phyloP scores from a whole-genome alignment of 2,329 filamentous ascomycete genomes.

The Aspergillus sp. region DNA sequence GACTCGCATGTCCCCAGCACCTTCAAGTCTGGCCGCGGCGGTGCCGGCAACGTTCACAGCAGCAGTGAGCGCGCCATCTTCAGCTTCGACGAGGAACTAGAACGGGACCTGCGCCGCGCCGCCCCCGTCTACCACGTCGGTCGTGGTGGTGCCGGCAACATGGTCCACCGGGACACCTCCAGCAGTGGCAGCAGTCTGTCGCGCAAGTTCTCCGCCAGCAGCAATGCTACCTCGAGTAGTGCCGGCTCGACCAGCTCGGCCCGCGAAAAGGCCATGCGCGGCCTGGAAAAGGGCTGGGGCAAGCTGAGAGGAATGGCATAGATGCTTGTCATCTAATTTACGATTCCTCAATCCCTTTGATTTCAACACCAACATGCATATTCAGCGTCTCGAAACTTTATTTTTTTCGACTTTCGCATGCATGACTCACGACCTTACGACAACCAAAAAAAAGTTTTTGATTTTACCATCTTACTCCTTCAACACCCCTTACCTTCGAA shows the following conservation, averaged over 20 bases:
- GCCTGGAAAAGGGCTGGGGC: conserved; percentile 41
- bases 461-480: conserved; percentile 7
- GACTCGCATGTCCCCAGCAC: conserved; percentile 42
- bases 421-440: conserved; percentile 25
- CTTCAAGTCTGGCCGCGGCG: conserved; percentile 53
- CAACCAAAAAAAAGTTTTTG: conserved; percentile 25
- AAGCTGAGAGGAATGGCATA: conserved; percentile 40
- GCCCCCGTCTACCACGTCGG: conserved; percentile 65
- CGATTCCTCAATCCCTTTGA: not conserved
- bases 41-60: conserved; percentile 56
- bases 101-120: conserved; percentile 55
- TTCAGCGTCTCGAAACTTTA: not conserved
- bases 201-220: conserved; percentile 38
- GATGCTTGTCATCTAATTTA: not conserved
- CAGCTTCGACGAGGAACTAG: conserved; percentile 66
- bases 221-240: conserved; percentile 37
- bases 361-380: conserved; percentile 2
- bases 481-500: not conserved
- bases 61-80: conserved; percentile 60
- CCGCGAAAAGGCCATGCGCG: conserved; percentile 35
- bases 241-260: conserved; percentile 34
- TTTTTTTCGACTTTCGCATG: conserved; percentile 4
- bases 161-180: conserved; percentile 31
- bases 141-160: conserved; percentile 61
- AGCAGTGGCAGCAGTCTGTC: conserved; percentile 27